Evolutionary conservation across 768 basidiomycete genomes (phyloP), one percentile per base, ranked within the genome.

Genomic region (Boletellus ananiceps): DNA sequence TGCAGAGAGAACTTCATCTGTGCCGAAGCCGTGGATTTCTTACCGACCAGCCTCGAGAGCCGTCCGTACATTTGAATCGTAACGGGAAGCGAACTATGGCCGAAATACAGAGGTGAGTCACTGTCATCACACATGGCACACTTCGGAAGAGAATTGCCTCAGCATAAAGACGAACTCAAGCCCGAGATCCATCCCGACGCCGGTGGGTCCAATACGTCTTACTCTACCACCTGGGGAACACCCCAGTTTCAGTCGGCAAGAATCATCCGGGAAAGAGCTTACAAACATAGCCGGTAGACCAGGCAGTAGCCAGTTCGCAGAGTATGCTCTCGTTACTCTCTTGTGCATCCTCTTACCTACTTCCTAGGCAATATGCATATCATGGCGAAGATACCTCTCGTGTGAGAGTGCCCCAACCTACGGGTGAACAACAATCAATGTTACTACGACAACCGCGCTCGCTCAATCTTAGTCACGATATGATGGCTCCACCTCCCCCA

Each of bases 1-100:
- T 87, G 33, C 67, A 54, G 32, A 66, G 60, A 39, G 79, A 86
- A 56, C 81, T 78, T 42, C 62, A 74, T 33, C 73, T 78, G 36
- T 69, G 77, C 27, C 78, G 71, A n/a, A 60, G 55, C 35, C 48
- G 61, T 23, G 69, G 67, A 40, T 63, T 70, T 29, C 40, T 62
- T 15, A 50, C 56, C 5, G 57, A 60, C 34, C 53, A 65, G 34
- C 43, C 56, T 13, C 55, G 56, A 47, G 66, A 68, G 29, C 67
- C 74, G 5, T 74, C 77, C 5, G 65, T 69, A 7, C 52, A 58
- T 43, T 33, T 64, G 9, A 87, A 87, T 55, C 57, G 60, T 11
- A 86, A 86, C 54, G 81, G 83, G 40, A 91, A 90, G 59, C 81
- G 88, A 15, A 73, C 70, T 46, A 80, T 82, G 73, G 57, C 62